Percentiles rank a stretch among this genome's conserved stretches.
These are phyloP conservation scores for Arthrobotrys conoides DNA, from an alignment of 2,329 filamentous ascomycete genomes.

Conservation along the genomic window DNA sequence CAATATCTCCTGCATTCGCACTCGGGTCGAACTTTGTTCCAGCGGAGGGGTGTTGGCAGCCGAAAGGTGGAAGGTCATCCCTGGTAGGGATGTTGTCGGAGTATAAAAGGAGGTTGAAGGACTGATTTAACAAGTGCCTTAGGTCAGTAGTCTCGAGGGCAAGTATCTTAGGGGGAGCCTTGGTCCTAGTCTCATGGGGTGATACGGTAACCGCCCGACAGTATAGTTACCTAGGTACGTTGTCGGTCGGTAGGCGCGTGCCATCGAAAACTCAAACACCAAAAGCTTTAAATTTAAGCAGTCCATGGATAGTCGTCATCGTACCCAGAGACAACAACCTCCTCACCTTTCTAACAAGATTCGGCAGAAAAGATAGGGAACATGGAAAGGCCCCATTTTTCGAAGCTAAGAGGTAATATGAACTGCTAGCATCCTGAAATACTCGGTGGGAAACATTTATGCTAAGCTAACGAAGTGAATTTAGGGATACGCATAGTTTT, in stretches of 20 bases:
- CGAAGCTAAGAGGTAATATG: neutral
- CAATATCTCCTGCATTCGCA: neutral
- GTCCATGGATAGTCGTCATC: neutral
- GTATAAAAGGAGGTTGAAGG: neutral
- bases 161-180: neutral
- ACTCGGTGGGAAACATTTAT: too few relatives aligned
- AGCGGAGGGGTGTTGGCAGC: neutral
- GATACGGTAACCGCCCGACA: neutral
- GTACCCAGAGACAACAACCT: neutral
- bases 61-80: neutral
- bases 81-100: neutral
- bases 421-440: neutral
- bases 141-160: too few relatives aligned
- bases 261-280: constrained; percentile 1
- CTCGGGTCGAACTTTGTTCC: neutral
- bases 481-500: neutral
- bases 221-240: neutral
- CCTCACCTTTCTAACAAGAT: neutral
- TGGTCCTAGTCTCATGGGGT: neutral
- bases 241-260: constrained; percentile 9
- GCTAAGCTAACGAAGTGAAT: neutral
- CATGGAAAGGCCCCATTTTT: neutral
- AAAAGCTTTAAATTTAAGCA: neutral
- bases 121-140: neutral
- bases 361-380: neutral